Percentiles rank a stretch among this genome's conserved stretches.
phyloP scores from a whole-genome alignment of 805 yeast genomes.

The Lipomyces anomalus region DNA sequence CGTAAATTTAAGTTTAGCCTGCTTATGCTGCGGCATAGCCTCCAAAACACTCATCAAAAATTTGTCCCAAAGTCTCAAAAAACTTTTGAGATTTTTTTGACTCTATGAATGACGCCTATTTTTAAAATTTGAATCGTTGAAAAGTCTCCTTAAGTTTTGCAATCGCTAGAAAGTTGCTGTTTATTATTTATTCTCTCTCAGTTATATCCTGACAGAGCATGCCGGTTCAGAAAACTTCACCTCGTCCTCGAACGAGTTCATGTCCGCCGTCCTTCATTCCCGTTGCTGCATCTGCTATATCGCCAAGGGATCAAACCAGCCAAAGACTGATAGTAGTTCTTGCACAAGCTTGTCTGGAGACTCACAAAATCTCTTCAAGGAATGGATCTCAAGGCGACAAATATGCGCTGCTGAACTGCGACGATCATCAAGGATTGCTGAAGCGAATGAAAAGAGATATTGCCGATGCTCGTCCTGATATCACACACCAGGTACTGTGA shows the following conservation, averaged over 20 bases:
- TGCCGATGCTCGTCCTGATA: constrained; percentile 98
- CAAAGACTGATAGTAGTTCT: constrained; percentile 90
- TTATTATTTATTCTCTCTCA: too few relatives aligned
- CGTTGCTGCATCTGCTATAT: constrained; percentile 72
- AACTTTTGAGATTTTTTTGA: too few relatives aligned
- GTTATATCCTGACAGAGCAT: too few relatives aligned
- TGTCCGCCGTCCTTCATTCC: constrained; percentile 71
- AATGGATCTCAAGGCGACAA: constrained; percentile 76
- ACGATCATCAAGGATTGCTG: constrained; percentile 93
- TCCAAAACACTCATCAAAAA: too few relatives aligned
- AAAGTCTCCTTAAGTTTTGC: too few relatives aligned
- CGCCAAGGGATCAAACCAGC: constrained; percentile 77
- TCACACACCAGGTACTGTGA: constrained; percentile 82
- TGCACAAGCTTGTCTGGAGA: constrained; percentile 91
- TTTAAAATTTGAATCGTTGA: too few relatives aligned
- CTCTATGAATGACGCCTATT: too few relatives aligned
- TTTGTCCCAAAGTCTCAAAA: too few relatives aligned
- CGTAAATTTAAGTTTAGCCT: too few relatives aligned
- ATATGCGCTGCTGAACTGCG: constrained; percentile 90
- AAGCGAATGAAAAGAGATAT: constrained; percentile 96
- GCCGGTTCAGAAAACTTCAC: constrained; percentile 41
- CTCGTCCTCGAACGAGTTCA: constrained; percentile 11
- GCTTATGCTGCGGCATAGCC: too few relatives aligned
- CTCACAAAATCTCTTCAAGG: constrained; percentile 73
- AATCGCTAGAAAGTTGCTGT: too few relatives aligned